A percentile compares a stretch with the other conserved stretches of the same genome.
These are phyloP conservation scores for Chalciporus sp. DNA, from an alignment of 1,284 basidiomycete genomes.

Conservation along the genomic window DNA sequence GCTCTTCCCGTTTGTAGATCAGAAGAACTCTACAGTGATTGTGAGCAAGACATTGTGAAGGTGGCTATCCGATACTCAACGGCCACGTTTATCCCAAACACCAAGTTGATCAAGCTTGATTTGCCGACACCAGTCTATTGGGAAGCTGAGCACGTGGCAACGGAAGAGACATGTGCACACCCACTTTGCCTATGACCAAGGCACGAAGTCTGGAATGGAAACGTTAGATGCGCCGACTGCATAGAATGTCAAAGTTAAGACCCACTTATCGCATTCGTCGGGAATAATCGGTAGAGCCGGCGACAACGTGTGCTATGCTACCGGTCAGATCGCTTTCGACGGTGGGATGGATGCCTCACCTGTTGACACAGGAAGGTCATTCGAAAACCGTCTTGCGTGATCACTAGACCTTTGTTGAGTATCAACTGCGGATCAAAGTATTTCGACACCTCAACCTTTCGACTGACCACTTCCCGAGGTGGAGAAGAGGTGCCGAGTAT, in stretches of 20 bases:
- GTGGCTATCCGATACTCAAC: not conserved
- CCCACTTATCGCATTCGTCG: not conserved
- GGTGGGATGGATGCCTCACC: not conserved
- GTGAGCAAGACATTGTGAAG: not conserved
- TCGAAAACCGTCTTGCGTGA: not conserved
- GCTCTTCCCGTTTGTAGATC: not conserved
- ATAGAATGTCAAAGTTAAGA: not conserved
- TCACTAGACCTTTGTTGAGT: not conserved
- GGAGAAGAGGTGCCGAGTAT: not conserved
- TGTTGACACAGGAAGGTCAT: not conserved
- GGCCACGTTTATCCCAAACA: slow-evolving; percentile 2
- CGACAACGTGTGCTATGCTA: not conserved
- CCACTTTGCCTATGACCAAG: slow-evolving; percentile 7
- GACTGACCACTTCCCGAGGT: not conserved
- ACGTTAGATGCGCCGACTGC: not conserved
- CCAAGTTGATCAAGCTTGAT: not conserved
- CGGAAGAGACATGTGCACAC: not conserved
- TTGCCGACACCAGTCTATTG: slow-evolving; percentile 7
- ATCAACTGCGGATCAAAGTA: not conserved
- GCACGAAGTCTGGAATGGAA: slow-evolving; percentile 4
- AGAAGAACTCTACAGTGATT: not conserved
- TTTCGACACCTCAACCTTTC: not conserved
- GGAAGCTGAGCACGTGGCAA: not conserved
- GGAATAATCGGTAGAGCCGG: not conserved
- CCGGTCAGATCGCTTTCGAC: not conserved